These are phyloP conservation scores for Sporothrix luriei DNA, from an alignment of 2,329 filamentous ascomycete genomes.

Conservation along the genomic window DNA sequence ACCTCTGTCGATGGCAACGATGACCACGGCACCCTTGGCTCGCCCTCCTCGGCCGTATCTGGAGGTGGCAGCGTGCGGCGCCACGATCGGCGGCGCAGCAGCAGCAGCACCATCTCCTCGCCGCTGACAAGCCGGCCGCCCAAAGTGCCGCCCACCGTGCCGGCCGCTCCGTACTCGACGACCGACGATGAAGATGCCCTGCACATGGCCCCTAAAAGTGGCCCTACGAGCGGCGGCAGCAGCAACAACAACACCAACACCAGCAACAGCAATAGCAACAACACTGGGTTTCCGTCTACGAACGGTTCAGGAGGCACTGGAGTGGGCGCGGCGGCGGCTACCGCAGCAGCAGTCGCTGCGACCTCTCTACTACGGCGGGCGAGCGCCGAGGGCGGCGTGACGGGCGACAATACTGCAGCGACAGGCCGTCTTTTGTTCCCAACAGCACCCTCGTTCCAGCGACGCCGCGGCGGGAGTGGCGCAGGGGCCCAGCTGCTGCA, in stretches of 20 bases:
- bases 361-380: conserved; percentile 17
- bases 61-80: conserved; percentile 32
- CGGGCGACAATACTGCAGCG: conserved; percentile 34
- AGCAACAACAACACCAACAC: neutral
- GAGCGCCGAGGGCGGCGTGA: conserved; percentile 30
- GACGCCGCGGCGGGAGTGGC: conserved; percentile 15
- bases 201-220: conserved; percentile 55
- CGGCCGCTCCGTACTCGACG: conserved; percentile 66
- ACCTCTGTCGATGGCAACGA: conserved; percentile 23
- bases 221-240: neutral
- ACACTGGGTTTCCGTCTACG: neutral
- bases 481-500: conserved; percentile 14
- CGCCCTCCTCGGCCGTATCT: neutral
- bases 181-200: conserved; percentile 82
- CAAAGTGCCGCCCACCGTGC: conserved; percentile 49
- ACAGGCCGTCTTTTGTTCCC: conserved; percentile 28
- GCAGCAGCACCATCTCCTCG: conserved; percentile 24
- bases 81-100: conserved; percentile 24
- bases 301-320: neutral
- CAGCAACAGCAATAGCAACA: neutral
- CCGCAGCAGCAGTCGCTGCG: conserved; percentile 24
- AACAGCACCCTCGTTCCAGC: neutral
- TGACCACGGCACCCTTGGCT: conserved; percentile 17
- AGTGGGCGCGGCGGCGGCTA: conserved; percentile 1
- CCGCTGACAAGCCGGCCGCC: conserved; percentile 24